phyloP scores from a whole-genome alignment of 306 rosid species.

The Inga leiocalycina region DNA sequence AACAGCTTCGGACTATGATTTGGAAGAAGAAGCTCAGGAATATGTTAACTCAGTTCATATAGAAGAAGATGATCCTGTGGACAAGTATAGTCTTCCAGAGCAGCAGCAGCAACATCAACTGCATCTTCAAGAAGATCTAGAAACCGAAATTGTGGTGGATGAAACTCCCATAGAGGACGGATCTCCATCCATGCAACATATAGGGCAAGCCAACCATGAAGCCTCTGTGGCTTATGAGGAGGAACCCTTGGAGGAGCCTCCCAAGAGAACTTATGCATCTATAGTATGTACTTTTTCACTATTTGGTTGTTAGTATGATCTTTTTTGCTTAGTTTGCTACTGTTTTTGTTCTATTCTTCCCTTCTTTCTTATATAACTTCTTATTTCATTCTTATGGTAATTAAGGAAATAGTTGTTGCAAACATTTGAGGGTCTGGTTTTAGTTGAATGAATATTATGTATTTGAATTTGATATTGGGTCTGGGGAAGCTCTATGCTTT shows the following conservation, averaged over 20 bases:
- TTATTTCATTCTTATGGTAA: not conserved
- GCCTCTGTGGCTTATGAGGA: conserved; percentile 52
- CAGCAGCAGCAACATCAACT: conserved; percentile 57
- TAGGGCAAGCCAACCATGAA: conserved; percentile 52
- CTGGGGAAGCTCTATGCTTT: not conserved
- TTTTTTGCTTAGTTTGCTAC: not conserved
- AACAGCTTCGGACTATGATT: conserved; percentile 69
- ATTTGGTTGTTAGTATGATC: not conserved
- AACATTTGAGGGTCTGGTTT: not conserved
- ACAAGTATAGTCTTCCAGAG: conserved; percentile 87
- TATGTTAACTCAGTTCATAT: conserved; percentile 68
- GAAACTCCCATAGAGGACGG: conserved; percentile 73
- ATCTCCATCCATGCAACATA: conserved; percentile 48
- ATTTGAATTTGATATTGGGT: not conserved
- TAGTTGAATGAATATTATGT: not conserved
- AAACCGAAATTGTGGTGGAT: conserved; percentile 75
- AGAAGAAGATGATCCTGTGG: conserved; percentile 89
- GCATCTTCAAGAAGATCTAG: conserved; percentile 51
- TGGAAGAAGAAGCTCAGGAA: conserved; percentile 85
- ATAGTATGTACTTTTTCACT: conserved; percentile 59
- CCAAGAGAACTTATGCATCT: conserved; percentile 87
- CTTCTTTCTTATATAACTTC: not conserved
- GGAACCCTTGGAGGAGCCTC: conserved; percentile 76
- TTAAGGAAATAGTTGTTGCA: not conserved
- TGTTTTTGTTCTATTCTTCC: not conserved